Evolutionary conservation across 148 eudicot species (phyloP).

Genomic region (Vaccinium darrowii): DNA sequence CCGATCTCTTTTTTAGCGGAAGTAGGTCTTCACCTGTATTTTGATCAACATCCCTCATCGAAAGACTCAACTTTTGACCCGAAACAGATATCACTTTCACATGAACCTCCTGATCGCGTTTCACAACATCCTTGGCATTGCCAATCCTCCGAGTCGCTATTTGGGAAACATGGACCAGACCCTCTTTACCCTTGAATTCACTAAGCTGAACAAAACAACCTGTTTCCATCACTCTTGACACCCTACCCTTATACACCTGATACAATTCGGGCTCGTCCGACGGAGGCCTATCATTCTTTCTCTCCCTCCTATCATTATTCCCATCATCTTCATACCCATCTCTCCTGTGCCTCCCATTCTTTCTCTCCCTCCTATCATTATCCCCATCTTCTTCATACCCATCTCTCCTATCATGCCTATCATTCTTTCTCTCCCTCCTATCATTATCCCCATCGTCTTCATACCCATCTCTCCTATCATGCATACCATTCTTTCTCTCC

Average conservation of each 20-base stretch:
- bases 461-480: slow-evolving; percentile 19
- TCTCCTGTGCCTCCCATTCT: slow-evolving; percentile 8
- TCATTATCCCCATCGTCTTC: slow-evolving; percentile 30
- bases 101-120: slow-evolving; percentile 83
- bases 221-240: slow-evolving; percentile 70
- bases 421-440: background rate
- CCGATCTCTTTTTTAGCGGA: slow-evolving; percentile 53
- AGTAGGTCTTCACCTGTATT: slow-evolving; percentile 72
- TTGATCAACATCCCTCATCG: slow-evolving; percentile 93
- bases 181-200: slow-evolving; percentile 77
- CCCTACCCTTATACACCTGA: slow-evolving; percentile 77
- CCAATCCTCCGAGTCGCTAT: slow-evolving; percentile 70
- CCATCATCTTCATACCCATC: slow-evolving; percentile 10
- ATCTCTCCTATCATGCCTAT: slow-evolving; percentile 14
- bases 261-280: slow-evolving; percentile 59
- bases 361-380: background rate
- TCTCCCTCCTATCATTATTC: slow-evolving; percentile 24
- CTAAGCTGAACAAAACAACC: slow-evolving; percentile 82
- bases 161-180: slow-evolving; percentile 85
- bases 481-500: slow-evolving; percentile 22
- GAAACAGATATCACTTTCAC: slow-evolving; percentile 77
- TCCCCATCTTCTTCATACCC: slow-evolving; percentile 31
- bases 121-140: slow-evolving; percentile 73
- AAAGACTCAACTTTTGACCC: slow-evolving; percentile 70
- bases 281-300: slow-evolving; percentile 18